phyloP scores from a whole-genome alignment of 2,329 filamentous ascomycete species.

The Penicillium sp. region DNA sequence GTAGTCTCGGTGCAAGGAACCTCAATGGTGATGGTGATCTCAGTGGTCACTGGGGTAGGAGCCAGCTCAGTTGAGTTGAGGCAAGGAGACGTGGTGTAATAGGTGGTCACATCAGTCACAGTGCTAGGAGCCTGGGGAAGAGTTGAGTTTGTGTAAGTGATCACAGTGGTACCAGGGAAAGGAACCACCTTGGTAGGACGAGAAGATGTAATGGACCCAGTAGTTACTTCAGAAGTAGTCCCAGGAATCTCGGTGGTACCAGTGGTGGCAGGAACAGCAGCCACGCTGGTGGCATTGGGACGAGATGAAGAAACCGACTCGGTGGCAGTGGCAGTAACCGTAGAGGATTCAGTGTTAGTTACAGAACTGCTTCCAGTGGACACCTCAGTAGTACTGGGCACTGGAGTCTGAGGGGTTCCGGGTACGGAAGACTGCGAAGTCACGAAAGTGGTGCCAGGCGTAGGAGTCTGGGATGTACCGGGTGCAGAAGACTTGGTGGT shows the following conservation, averaged over 20 bases:
- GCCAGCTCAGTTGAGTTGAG: background rate
- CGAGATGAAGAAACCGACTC: background rate
- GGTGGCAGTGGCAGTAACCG: background rate
- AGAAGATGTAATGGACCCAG: background rate
- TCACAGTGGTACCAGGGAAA: background rate
- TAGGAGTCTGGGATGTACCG: background rate
- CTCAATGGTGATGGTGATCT: slow-evolving; percentile 2
- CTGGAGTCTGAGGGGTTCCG: background rate
- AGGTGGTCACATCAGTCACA: background rate
- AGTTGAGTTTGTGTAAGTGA: slow-evolving; percentile 5
- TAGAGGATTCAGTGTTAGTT: background rate
- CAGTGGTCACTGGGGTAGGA: slow-evolving; percentile 3
- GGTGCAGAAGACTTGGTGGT: background rate
- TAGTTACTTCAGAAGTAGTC: background rate
- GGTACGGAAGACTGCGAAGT: background rate
- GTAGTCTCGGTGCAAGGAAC: slow-evolving; percentile 7
- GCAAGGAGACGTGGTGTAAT: background rate
- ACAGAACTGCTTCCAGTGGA: background rate
- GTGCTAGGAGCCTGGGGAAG: background rate
- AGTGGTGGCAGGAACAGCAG: background rate
- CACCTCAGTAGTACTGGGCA: background rate
- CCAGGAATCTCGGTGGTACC: background rate
- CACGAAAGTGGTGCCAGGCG: background rate
- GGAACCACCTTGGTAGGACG: slow-evolving; percentile 2
- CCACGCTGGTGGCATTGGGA: background rate